Conservation (phyloP, 2,329 filamentous ascomycete genomes). For the Rugonectria rugulosa region DNA sequence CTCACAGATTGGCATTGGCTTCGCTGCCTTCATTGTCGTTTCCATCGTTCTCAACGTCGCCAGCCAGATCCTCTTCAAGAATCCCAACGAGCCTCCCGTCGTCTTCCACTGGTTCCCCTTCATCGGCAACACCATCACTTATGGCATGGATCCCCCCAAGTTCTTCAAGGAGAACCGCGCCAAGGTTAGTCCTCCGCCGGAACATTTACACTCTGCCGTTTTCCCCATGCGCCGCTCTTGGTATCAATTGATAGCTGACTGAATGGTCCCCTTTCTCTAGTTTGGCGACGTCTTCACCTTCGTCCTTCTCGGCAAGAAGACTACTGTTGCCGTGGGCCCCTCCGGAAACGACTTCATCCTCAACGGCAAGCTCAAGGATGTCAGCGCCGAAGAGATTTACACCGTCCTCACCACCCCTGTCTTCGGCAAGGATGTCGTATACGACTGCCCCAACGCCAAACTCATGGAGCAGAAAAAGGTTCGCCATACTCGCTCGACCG, state of each 20-base stretch:
- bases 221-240: neutral
- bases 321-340: slow-evolving; percentile 83
- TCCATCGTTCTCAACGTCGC: slow-evolving; percentile 80
- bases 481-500: slow-evolving; percentile 28
- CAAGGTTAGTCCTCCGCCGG: slow-evolving; percentile 65
- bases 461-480: slow-evolving; percentile 98
- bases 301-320: slow-evolving; percentile 86
- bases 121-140: slow-evolving; percentile 89
- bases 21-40: slow-evolving; percentile 56
- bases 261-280: slow-evolving; percentile 50
- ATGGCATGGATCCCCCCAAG: slow-evolving; percentile 90
- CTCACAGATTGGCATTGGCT: slow-evolving; percentile 55
- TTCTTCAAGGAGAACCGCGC: slow-evolving; percentile 81
- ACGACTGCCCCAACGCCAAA: slow-evolving; percentile 90
- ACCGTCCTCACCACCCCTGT: slow-evolving; percentile 74
- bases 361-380: slow-evolving; percentile 88
- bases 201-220: neutral
- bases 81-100: slow-evolving; percentile 80
- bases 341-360: slow-evolving; percentile 90
- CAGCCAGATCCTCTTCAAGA: slow-evolving; percentile 80
- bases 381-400: slow-evolving; percentile 92
- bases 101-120: slow-evolving; percentile 85
- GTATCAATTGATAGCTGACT: slow-evolving; percentile 1
- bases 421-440: slow-evolving; percentile 87
- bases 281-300: slow-evolving; percentile 93